A percentile compares a stretch with the other conserved stretches of the same genome.
Conservation (phyloP, 2,329 filamentous ascomycete species). For the Fusarium sp. region DNA sequence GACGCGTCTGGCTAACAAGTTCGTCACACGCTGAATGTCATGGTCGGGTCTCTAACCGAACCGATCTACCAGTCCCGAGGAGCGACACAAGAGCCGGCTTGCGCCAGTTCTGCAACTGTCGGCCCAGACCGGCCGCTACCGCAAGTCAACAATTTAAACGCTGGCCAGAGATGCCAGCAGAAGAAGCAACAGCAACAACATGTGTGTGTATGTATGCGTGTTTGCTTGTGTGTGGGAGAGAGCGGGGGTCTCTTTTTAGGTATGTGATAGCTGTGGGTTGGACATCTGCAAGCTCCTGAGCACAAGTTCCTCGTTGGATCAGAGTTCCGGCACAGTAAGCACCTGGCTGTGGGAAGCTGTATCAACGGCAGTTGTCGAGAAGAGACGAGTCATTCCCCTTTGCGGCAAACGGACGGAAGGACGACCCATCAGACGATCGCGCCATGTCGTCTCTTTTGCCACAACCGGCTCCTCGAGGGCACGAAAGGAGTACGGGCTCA, state of each 20-base stretch:
- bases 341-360: conserved; percentile 16
- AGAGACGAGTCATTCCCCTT: conserved; percentile 5
- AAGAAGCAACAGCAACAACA: background rate
- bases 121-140: conserved; percentile 36
- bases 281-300: conserved; percentile 20
- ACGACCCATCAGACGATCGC: background rate
- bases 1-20: background rate
- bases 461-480: background rate
- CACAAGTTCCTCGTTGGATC: conserved; percentile 24
- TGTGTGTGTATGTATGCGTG: background rate
- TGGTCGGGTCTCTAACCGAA: conserved; percentile 4
- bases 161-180: conserved; percentile 1
- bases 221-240: background rate
- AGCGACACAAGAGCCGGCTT: conserved; percentile 7
- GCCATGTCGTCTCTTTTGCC: conserved; percentile 1
- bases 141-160: conserved; percentile 14
- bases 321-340: conserved; percentile 29
- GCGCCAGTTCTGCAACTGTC: conserved; percentile 38
- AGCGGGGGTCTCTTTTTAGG: conserved; percentile 10
- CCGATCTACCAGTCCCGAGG: conserved; percentile 10
- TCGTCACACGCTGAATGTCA: background rate
- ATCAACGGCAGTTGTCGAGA: conserved; percentile 14
- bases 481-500: background rate
- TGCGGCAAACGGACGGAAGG: background rate
- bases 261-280: conserved; percentile 26